Percentiles rank a stretch among this genome's conserved stretches.
These are phyloP conservation scores for Penicillium parvum DNA, from an alignment of 495 filamentous ascomycete genomes.

Conservation along the genomic window DNA sequence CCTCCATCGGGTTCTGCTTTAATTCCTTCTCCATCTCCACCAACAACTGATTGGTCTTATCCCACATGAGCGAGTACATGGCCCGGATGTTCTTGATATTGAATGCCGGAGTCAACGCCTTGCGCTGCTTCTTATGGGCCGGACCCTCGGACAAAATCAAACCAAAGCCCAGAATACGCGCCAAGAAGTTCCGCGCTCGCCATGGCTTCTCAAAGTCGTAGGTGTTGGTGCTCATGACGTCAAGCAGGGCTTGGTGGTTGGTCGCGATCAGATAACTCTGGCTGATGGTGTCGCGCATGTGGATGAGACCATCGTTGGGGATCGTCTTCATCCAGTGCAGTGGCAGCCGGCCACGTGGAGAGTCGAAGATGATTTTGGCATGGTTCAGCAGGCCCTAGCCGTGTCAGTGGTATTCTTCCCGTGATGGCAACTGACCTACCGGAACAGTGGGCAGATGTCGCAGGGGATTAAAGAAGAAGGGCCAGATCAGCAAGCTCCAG, in stretches of 20 bases:
- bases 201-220: conserved; percentile 52
- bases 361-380: conserved; percentile 47
- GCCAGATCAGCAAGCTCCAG: conserved; percentile 61
- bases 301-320: conserved; percentile 85
- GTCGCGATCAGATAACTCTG: conserved; percentile 35
- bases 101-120: too few relatives aligned
- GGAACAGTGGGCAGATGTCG: conserved; percentile 56
- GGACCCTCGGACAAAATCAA: conserved; percentile 78
- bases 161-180: conserved; percentile 69
- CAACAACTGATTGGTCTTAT: conserved; percentile 43
- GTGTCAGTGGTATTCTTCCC: not conserved
- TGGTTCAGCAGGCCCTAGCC: conserved; percentile 53
- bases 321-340: conserved; percentile 67
- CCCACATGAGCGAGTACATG: conserved; percentile 78
- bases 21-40: conserved; percentile 40
- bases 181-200: conserved; percentile 49
- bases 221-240: conserved; percentile 53
- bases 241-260: conserved; percentile 44
- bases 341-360: conserved; percentile 57
- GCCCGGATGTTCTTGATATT: conserved; percentile 77
- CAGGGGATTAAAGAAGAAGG: conserved; percentile 67
- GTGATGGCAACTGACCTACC: conserved; percentile 30
- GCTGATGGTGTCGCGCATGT: conserved; percentile 52
- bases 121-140: conserved; percentile 68
- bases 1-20: conserved; percentile 29